Evolutionary conservation across 495 filamentous ascomycete genomes (phyloP).

Genomic region (Bryoglossum gracile): DNA sequence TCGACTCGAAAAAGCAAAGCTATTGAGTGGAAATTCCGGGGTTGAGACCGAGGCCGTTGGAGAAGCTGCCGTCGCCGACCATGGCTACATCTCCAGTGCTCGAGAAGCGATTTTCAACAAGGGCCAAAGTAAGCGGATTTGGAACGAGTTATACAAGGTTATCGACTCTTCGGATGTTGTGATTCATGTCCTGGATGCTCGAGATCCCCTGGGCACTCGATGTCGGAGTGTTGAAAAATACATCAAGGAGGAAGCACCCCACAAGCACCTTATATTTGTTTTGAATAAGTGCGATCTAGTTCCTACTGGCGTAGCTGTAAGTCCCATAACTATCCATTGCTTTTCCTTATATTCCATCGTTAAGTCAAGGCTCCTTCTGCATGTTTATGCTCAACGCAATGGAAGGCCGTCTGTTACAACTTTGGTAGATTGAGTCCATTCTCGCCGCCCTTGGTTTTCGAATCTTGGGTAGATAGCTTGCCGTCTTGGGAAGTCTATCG

Average conservation of each 20-base stretch:
- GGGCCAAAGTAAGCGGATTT: slow-evolving; percentile 90
- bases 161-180: slow-evolving; percentile 96
- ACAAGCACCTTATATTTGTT: slow-evolving; percentile 90
- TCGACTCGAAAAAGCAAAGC: slow-evolving; percentile 61
- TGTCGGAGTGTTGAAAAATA: slow-evolving; percentile 92
- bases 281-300: slow-evolving; percentile 95
- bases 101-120: slow-evolving; percentile 89
- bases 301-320: slow-evolving; percentile 89
- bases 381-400: slow-evolving; percentile 44
- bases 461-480: slow-evolving; percentile 57
- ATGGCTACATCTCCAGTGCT: slow-evolving; percentile 54
- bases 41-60: slow-evolving; percentile 44
- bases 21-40: slow-evolving; percentile 58
- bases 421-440: slow-evolving; percentile 81
- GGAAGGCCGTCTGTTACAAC: slow-evolving; percentile 92
- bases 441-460: slow-evolving; percentile 55
- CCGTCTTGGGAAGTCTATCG: slow-evolving; percentile 85
- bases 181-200: slow-evolving; percentile 87
- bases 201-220: slow-evolving; percentile 84
- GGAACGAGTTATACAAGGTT: slow-evolving; percentile 98
- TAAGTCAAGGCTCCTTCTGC: slow-evolving; percentile 89
- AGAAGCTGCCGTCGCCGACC: slow-evolving; percentile 41
- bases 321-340: slow-evolving; percentile 36
- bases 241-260: slow-evolving; percentile 82
- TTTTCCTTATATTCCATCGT: slow-evolving; percentile 45